Evolutionary conservation across 352 stramenopile genomes (phyloP).

Genomic region (Globisporangium canariense): DNA sequence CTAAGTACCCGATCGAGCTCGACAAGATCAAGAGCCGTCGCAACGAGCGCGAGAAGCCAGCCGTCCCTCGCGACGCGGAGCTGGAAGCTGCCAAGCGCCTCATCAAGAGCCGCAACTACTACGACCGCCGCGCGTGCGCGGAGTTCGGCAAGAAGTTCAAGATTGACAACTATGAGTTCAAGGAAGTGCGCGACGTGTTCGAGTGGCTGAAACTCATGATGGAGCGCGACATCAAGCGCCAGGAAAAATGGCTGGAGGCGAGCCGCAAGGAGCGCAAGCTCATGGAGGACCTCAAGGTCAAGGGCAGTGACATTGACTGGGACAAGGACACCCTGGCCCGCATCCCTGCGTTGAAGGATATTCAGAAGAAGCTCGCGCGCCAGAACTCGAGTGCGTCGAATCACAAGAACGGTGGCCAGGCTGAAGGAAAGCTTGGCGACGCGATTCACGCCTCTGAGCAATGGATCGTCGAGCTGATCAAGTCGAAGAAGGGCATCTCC

Average conservation of each 20-base stretch:
- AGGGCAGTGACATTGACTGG: conserved; percentile 86
- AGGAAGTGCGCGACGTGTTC: conserved; percentile 83
- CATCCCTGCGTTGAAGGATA: conserved; percentile 82
- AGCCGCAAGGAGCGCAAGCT: conserved; percentile 87
- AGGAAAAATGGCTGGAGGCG: conserved; percentile 81
- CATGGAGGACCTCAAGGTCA: conserved; percentile 76
- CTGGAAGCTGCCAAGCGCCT: conserved; percentile 72
- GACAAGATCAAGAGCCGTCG: conserved; percentile 81
- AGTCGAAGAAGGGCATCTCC: conserved; percentile 83
- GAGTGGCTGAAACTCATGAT: conserved; percentile 79
- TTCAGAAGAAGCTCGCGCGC: conserved; percentile 76
- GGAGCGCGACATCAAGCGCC: conserved; percentile 80
- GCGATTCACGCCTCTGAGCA: conserved; percentile 78
- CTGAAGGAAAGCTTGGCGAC: conserved; percentile 54
- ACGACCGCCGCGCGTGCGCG: conserved; percentile 76
- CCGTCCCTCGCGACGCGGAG: conserved; percentile 64
- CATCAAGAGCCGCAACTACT: conserved; percentile 88
- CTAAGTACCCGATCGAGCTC: conserved; percentile 80
- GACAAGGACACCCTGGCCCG: conserved; percentile 80
- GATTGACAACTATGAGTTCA: conserved; percentile 64
- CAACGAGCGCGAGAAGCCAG: conserved; percentile 67
- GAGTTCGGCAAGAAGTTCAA: conserved; percentile 85
- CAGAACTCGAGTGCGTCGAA: conserved; percentile 34
- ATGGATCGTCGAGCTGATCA: conserved; percentile 86
- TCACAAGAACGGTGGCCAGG: conserved; percentile 30